Evolutionary conservation across 495 filamentous ascomycete genomes (phyloP), one percentile per base, ranked within the genome.

Genomic region (Pyrenula massariospora): DNA sequence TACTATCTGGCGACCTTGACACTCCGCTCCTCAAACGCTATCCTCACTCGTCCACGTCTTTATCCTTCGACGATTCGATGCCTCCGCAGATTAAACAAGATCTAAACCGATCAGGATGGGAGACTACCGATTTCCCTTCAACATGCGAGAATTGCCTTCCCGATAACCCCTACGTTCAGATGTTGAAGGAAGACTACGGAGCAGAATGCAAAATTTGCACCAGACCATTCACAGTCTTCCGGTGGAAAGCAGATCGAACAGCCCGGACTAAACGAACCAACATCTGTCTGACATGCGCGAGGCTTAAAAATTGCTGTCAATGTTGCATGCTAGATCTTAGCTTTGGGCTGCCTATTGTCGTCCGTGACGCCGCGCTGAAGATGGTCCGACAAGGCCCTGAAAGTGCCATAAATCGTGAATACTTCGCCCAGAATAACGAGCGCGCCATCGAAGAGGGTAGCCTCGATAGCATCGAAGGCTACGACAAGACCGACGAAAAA

Each of bases 311-410:
- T 75, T 94, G 93, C 74, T 98, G 93, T 68, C 93, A 98, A 73
- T 95, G 87, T 70, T 98, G 93, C 75, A 96, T 97, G 89, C 84
- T 96, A 52, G 93, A 98, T 79, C 74, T 98, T 56, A 88, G 86
- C 20, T 97, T 96, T 68, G 93, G 94, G 54, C 72, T 98, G 31
- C 93, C 94, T 21, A 95, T 96, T 63, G 83, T 86, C 50, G 85
- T 98, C 52, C 83, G 93, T 59, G 93, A 98, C 75, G 92, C 93
- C n/a, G 93, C 93, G 1, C 79, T 98, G 53, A 96, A 96, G 75
- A 92, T 98, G 80, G 86, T 96, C 20, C 89, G 91, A 11, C 91
- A 91, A 1, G 93, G 93, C 1, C 93, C 93, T 1, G 78, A 87
- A 59, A 93, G 88, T 70, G 84, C 84, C 24, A 86, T 97, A 66